These are phyloP conservation scores for Fusarium udum DNA, from an alignment of 2,329 filamentous ascomycete species.

Conservation along the genomic window DNA sequence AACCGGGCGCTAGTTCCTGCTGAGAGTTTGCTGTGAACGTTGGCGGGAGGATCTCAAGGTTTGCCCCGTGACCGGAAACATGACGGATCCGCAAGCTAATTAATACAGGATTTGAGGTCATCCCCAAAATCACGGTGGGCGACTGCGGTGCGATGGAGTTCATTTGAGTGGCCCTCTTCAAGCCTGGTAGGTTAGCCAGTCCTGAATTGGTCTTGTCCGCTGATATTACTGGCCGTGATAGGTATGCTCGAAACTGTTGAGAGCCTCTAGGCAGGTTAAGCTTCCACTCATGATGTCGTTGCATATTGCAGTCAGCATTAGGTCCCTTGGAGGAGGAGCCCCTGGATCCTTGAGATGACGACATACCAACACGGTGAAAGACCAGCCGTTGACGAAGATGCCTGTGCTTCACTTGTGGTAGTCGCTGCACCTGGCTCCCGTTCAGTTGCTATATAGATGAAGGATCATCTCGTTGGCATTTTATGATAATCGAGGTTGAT, in stretches of 20 bases:
- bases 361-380: neutral
- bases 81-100: neutral
- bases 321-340: neutral
- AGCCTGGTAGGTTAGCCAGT: neutral
- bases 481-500: neutral
- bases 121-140: neutral
- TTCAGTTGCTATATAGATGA: constrained; percentile 17
- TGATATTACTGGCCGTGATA: neutral
- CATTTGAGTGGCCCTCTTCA: no score
- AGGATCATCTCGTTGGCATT: constrained; percentile 1
- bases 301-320: neutral
- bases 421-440: no score
- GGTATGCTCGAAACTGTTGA: constrained; percentile 1
- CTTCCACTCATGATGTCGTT: neutral
- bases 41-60: neutral
- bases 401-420: neutral
- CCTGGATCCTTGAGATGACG: constrained; percentile 7
- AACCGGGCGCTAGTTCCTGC: neutral
- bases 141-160: neutral
- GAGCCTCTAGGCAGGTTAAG: neutral
- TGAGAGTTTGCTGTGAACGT: neutral
- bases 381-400: no score
- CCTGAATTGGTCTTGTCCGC: neutral
- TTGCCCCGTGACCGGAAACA: neutral
- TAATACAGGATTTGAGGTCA: neutral